phyloP scores from a whole-genome alignment of 1,284 basidiomycete species.

The Boletus austroedulis region DNA sequence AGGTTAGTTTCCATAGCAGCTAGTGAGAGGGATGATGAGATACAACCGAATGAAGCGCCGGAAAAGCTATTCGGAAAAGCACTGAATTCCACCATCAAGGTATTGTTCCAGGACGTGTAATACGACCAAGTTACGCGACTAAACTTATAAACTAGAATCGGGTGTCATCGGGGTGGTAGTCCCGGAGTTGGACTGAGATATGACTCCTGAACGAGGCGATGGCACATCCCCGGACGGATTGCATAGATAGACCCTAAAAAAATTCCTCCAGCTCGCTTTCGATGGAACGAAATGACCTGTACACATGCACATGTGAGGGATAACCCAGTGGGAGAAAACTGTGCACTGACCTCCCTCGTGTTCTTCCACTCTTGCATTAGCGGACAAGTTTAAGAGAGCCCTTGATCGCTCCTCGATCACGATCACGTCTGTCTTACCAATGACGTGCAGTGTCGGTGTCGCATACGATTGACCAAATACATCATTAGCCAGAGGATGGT shows the following conservation, averaged over 20 bases:
- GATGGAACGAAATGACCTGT: slow-evolving; percentile 79
- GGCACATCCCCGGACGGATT: slow-evolving; percentile 31
- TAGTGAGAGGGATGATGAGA: neutral
- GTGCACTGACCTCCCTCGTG: slow-evolving; percentile 68
- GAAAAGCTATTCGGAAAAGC: neutral
- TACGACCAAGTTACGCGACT: neutral
- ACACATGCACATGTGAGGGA: slow-evolving; percentile 2
- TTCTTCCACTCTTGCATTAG: slow-evolving; percentile 60
- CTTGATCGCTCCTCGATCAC: slow-evolving; percentile 62
- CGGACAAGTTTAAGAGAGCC: slow-evolving; percentile 57
- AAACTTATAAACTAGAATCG: slow-evolving; percentile 4
- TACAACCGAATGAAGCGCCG: neutral
- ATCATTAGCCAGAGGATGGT: slow-evolving; percentile 47
- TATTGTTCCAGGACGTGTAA: neutral
- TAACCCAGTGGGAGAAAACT: neutral
- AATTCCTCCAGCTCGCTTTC: slow-evolving; percentile 70
- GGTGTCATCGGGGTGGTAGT: slow-evolving; percentile 19
- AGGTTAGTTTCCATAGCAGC: neutral
- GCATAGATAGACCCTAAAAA: slow-evolving; percentile 54
- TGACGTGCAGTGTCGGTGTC: slow-evolving; percentile 78
- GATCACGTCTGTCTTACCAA: slow-evolving; percentile 79
- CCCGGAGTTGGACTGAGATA: slow-evolving; percentile 23
- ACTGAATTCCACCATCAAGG: neutral
- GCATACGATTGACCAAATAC: slow-evolving; percentile 57
- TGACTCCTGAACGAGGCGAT: slow-evolving; percentile 19